These are phyloP conservation scores for Neurospora discreta DNA, from an alignment of 495 filamentous ascomycete genomes.

Conservation along the genomic window DNA sequence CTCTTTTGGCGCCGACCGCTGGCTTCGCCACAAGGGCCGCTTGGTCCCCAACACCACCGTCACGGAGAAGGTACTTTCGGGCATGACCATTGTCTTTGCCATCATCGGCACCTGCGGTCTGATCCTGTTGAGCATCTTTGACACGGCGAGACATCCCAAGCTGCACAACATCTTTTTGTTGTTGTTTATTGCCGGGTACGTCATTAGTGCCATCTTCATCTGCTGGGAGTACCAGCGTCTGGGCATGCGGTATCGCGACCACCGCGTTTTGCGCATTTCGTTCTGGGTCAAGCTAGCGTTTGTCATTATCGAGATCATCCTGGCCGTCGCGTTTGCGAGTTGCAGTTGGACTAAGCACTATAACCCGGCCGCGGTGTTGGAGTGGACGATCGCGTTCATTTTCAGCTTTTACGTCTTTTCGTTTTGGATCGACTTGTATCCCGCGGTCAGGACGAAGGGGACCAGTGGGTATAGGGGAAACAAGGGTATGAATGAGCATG, in stretches of 20 bases:
- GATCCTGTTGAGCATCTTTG: conserved; percentile 75
- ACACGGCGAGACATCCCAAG: conserved; percentile 53
- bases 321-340: conserved; percentile 56
- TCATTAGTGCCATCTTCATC: conserved; percentile 72
- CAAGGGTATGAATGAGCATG: background rate
- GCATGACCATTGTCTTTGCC: conserved; percentile 59
- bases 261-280: conserved; percentile 57
- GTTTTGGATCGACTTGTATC: conserved; percentile 80
- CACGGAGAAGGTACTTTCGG: conserved; percentile 59
- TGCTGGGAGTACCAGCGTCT: conserved; percentile 82
- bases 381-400: conserved; percentile 77
- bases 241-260: conserved; percentile 61
- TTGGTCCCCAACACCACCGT: conserved; percentile 57
- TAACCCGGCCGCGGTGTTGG: conserved; percentile 48
- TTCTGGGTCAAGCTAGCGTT: conserved; percentile 79
- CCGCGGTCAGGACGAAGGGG: conserved; percentile 55
- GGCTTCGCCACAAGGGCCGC: conserved; percentile 65
- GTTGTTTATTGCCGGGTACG: conserved; percentile 76
- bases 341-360: conserved; percentile 29
- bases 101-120: conserved; percentile 66
- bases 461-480: background rate
- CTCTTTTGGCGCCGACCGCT: conserved; percentile 69
- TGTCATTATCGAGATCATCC: conserved; percentile 63
- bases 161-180: conserved; percentile 69
- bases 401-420: conserved; percentile 86